Evolutionary conservation across 768 basidiomycete species (phyloP).

Genomic region (Baorangia bicolor): DNA sequence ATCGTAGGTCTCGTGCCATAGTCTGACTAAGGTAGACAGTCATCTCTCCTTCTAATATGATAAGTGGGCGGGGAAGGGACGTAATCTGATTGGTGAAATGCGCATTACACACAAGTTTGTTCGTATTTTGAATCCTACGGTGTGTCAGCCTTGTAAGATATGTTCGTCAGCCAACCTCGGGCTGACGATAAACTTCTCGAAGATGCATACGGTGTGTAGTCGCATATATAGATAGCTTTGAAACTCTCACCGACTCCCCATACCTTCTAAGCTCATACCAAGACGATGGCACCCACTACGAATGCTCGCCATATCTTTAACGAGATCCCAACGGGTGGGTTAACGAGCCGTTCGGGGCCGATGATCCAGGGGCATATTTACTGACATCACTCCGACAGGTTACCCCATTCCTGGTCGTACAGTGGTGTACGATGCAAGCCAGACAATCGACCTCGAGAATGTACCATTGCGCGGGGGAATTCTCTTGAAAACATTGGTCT

Average conservation of each 20-base stretch:
- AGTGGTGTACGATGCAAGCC: constrained; percentile 43
- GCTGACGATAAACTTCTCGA: too few relatives aligned
- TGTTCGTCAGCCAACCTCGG: background rate
- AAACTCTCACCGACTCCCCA: background rate
- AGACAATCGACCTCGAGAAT: constrained; percentile 50
- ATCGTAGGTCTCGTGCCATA: too few relatives aligned
- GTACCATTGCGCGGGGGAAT: constrained; percentile 45
- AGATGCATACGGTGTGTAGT: background rate
- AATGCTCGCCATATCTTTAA: constrained; percentile 41
- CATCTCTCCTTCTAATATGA: too few relatives aligned
- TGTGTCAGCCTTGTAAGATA: too few relatives aligned
- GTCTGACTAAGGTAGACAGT: too few relatives aligned
- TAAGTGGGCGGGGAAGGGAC: too few relatives aligned
- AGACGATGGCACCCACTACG: constrained; percentile 15
- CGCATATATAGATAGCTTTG: background rate
- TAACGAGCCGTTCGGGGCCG: too few relatives aligned
- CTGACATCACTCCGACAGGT: constrained; percentile 17
- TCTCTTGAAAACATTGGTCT: constrained; percentile 47
- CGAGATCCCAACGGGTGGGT: constrained; percentile 29
- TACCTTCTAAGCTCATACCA: background rate
- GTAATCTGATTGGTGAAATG: too few relatives aligned
- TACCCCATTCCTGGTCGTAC: constrained; percentile 45
- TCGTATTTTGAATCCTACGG: too few relatives aligned
- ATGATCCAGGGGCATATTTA: background rate
- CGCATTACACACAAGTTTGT: too few relatives aligned